phyloP scores from a whole-genome alignment of 192 early-diverging fungal species.

The Gryganskiella cystojenkinii region DNA sequence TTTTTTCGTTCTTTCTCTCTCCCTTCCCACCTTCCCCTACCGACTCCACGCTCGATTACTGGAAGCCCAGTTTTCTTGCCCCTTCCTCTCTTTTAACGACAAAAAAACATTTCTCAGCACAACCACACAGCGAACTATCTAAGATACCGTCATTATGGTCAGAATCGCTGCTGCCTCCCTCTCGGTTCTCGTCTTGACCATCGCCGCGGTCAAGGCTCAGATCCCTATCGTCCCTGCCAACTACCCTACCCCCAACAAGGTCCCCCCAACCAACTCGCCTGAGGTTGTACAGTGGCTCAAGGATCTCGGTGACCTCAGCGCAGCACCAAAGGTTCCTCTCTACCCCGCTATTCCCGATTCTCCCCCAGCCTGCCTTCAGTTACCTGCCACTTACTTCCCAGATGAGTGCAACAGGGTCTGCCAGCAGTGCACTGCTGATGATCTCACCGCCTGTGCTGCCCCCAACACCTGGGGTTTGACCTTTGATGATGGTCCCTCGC shows the following conservation, averaged over 20 bases:
- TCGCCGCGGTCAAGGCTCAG: constrained; percentile 39
- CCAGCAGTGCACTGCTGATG: constrained; percentile 51
- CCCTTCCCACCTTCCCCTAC: not conserved
- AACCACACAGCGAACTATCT: not conserved
- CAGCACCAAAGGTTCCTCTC: constrained; percentile 18
- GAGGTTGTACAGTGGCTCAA: constrained; percentile 44
- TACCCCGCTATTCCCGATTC: constrained; percentile 10
- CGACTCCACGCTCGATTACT: not conserved
- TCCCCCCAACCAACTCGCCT: constrained; percentile 23
- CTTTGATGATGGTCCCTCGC: constrained; percentile 66
- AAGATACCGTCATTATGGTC: constrained; percentile 24
- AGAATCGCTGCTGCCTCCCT: constrained; percentile 30
- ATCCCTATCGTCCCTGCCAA: constrained; percentile 18
- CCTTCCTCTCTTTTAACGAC: constrained; percentile 55
- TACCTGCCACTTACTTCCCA: no score
- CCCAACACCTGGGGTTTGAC: constrained; percentile 65
- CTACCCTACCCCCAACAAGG: constrained; percentile 30
- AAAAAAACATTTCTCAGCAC: not conserved
- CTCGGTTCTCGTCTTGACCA: constrained; percentile 32
- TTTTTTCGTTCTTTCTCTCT: constrained; percentile 11
- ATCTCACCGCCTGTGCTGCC: constrained; percentile 56
- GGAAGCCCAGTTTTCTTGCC: constrained; percentile 15
- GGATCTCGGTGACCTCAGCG: constrained; percentile 43
- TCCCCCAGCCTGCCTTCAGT: constrained; percentile 22
- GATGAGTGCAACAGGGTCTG: constrained; percentile 60